Evolutionary conservation across 768 basidiomycete species (phyloP).

Genomic region (Chiua virens): DNA sequence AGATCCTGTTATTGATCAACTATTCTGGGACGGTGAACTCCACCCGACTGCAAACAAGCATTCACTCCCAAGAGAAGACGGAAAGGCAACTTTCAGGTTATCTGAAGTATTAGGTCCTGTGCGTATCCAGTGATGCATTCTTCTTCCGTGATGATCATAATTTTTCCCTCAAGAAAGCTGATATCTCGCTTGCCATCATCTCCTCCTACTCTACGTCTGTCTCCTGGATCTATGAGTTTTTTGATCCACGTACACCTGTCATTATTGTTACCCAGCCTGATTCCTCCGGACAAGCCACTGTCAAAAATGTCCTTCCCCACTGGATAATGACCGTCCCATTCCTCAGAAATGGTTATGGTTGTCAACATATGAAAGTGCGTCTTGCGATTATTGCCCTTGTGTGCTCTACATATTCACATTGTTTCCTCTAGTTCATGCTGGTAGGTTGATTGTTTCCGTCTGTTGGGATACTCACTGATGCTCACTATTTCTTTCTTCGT

Average conservation of each 20-base stretch:
- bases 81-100: slow-evolving; percentile 64
- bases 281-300: slow-evolving; percentile 49
- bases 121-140: slow-evolving; percentile 21
- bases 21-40: slow-evolving; percentile 76
- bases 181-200: slow-evolving; percentile 73
- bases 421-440: slow-evolving; percentile 63
- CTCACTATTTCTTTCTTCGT: background rate
- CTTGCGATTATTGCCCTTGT: background rate
- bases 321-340: slow-evolving; percentile 73
- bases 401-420: slow-evolving; percentile 1
- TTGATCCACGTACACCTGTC: slow-evolving; percentile 71
- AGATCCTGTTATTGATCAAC: slow-evolving; percentile 35
- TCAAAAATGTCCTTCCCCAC: slow-evolving; percentile 66
- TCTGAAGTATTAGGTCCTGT: slow-evolving; percentile 75
- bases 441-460: slow-evolving; percentile 34
- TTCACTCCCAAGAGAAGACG: slow-evolving; percentile 60
- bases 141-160: no score
- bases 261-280: slow-evolving; percentile 74
- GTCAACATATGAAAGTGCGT: slow-evolving; percentile 78
- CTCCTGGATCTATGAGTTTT: slow-evolving; percentile 75
- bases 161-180: slow-evolving; percentile 64
- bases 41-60: slow-evolving; percentile 71
- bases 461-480: no score
- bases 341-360: slow-evolving; percentile 59
- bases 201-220: slow-evolving; percentile 70